These are phyloP conservation scores for Arachnomyces sp. DNA, from an alignment of 2,329 filamentous ascomycete genomes.

Conservation along the genomic window DNA sequence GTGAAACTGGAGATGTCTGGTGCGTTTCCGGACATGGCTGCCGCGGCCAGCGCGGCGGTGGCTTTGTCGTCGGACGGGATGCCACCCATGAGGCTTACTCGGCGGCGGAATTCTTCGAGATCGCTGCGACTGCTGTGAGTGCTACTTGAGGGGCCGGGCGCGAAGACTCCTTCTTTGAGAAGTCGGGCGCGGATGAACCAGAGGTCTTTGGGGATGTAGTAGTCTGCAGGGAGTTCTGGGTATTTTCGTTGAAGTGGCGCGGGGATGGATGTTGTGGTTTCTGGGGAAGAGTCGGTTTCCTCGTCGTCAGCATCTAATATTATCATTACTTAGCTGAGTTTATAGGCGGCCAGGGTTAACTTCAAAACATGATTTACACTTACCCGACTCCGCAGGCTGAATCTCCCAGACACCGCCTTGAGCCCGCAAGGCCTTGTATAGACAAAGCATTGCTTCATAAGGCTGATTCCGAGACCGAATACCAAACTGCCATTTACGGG, in stretches of 20 bases:
- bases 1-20: constrained; percentile 23
- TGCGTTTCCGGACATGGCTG: constrained; percentile 10
- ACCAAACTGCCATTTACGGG: constrained; percentile 94
- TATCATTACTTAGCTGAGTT: constrained; percentile 5
- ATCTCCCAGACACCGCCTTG: constrained; percentile 83
- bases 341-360: not conserved
- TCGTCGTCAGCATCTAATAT: constrained; percentile 19
- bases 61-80: constrained; percentile 27
- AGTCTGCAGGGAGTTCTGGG: constrained; percentile 46
- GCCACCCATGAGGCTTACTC: constrained; percentile 27
- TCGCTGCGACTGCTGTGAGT: constrained; percentile 34
- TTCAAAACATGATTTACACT: constrained; percentile 8
- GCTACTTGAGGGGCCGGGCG: constrained; percentile 36
- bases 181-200: constrained; percentile 93
- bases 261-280: constrained; percentile 26
- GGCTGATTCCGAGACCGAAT: constrained; percentile 91
- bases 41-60: constrained; percentile 17
- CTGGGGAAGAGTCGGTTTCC: constrained; percentile 30
- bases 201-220: constrained; percentile 82
- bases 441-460: constrained; percentile 86
- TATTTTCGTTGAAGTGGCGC: constrained; percentile 36
- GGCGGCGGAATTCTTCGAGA: constrained; percentile 33
- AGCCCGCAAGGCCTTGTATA: constrained; percentile 83
- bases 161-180: constrained; percentile 67
- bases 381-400: constrained; percentile 35